Percentiles rank a stretch among this genome's conserved stretches.
phyloP scores from a whole-genome alignment of 1,139 yeast genomes.

The Geotrichum fermentans region DNA sequence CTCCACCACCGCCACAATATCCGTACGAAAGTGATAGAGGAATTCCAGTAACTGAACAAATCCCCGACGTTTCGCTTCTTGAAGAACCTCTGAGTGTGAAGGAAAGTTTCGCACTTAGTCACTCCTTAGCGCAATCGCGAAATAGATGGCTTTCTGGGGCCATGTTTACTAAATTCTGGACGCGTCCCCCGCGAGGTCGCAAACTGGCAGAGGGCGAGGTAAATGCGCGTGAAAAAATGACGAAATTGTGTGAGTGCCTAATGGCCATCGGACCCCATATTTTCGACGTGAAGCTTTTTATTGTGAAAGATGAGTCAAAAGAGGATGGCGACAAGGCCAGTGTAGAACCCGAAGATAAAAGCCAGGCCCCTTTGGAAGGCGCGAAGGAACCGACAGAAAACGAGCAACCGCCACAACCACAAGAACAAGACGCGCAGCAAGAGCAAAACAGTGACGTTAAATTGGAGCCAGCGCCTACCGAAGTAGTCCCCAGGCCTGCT shows the following conservation, averaged over 20 bases:
- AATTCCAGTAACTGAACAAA: slow-evolving; percentile 62
- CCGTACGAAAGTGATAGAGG: slow-evolving; percentile 66
- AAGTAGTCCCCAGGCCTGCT: no score
- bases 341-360: slow-evolving; percentile 25
- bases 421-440: slow-evolving; percentile 11
- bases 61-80: slow-evolving; percentile 58
- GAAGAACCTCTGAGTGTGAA: slow-evolving; percentile 63
- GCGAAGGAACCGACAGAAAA: slow-evolving; percentile 8
- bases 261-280: slow-evolving; percentile 78
- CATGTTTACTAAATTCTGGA: slow-evolving; percentile 78
- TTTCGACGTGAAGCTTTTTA: slow-evolving; percentile 70
- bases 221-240: slow-evolving; percentile 80
- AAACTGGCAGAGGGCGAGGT: slow-evolving; percentile 46
- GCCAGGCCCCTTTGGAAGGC: not conserved
- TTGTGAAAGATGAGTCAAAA: slow-evolving; percentile 64
- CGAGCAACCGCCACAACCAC: not conserved
- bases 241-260: slow-evolving; percentile 72
- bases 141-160: slow-evolving; percentile 66
- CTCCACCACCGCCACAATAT: slow-evolving; percentile 40
- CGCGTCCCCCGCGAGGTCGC: slow-evolving; percentile 51
- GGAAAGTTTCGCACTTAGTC: slow-evolving; percentile 43
- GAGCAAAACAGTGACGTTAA: not conserved
- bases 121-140: slow-evolving; percentile 71
- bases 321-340: slow-evolving; percentile 32
- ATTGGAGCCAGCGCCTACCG: not conserved